A percentile compares a stretch with the other conserved stretches of the same genome.
phyloP scores from a whole-genome alignment of 768 basidiomycete species.

The Suillus subalutaceus region DNA sequence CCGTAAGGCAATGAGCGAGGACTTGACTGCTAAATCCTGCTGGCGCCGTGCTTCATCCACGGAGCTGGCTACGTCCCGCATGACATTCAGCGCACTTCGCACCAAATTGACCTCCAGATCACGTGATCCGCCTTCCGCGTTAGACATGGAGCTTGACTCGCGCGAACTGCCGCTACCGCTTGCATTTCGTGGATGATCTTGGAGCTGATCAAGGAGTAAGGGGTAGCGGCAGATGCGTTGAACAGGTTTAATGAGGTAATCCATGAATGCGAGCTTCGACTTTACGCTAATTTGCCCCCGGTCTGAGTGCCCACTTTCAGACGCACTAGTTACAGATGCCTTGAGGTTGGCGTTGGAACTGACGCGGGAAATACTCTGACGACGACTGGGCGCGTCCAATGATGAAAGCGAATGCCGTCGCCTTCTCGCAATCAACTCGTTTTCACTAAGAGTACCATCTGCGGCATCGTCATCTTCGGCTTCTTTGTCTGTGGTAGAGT shows the following conservation, averaged over 20 bases:
- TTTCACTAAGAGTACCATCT: conserved; percentile 14
- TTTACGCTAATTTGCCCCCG: conserved; percentile 30
- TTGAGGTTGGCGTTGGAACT: conserved; percentile 35
- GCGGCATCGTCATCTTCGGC: conserved; percentile 11
- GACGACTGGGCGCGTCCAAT: conserved; percentile 47
- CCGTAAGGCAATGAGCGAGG: conserved; percentile 68
- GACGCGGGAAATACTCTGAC: conserved; percentile 36
- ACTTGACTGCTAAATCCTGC: conserved; percentile 67
- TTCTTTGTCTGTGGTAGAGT: conserved; percentile 17
- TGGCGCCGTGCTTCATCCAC: conserved; percentile 81
- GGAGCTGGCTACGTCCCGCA: conserved; percentile 73
- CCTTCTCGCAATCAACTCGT: conserved; percentile 38
- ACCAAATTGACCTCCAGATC: conserved; percentile 20
- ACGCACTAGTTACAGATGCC: conserved; percentile 32
- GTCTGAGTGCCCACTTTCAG: conserved; percentile 33
- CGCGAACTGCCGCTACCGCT: conserved; percentile 2
- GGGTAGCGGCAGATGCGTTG: conserved; percentile 97
- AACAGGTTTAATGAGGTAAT: conserved; percentile 97
- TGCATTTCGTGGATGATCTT: conserved; percentile 16
- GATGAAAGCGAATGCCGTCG: conserved; percentile 52
- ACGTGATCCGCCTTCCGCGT: not conserved
- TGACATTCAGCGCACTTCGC: conserved; percentile 59
- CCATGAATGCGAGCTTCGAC: conserved; percentile 64
- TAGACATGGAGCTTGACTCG: conserved; percentile 5
- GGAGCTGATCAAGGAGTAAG: conserved; percentile 79